Conservation (phyloP, 2,329 filamentous ascomycete species). For the Zymoseptoria ardabiliae region DNA sequence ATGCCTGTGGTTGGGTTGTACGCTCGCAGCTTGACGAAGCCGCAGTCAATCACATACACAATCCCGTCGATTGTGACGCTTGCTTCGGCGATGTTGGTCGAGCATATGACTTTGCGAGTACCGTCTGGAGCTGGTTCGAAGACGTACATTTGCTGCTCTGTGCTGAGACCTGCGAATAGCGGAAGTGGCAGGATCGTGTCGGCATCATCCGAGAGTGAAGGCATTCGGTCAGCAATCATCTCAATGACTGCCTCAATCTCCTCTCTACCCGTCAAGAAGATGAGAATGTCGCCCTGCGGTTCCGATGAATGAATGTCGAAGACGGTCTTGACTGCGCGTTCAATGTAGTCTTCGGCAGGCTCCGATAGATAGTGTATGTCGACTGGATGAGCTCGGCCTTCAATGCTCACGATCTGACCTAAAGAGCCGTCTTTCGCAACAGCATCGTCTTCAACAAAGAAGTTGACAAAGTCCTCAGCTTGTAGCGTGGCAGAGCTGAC, state of each 20-base stretch:
- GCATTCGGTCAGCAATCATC: slow-evolving; percentile 64
- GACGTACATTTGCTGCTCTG: slow-evolving; percentile 89
- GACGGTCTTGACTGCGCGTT: slow-evolving; percentile 72
- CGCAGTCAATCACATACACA: slow-evolving; percentile 81
- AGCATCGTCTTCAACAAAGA: slow-evolving; percentile 53
- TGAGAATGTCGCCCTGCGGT: slow-evolving; percentile 73
- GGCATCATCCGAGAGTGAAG: slow-evolving; percentile 52
- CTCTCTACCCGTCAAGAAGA: slow-evolving; percentile 87
- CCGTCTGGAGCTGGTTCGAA: slow-evolving; percentile 78
- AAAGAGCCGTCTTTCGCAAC: slow-evolving; percentile 23
- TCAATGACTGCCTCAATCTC: slow-evolving; percentile 84
- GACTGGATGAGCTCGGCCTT: slow-evolving; percentile 82
- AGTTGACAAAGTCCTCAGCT: slow-evolving; percentile 74
- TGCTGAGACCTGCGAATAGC: slow-evolving; percentile 80
- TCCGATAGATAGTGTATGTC: slow-evolving; percentile 74
- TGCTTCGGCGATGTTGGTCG: slow-evolving; percentile 94
- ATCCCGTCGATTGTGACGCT: slow-evolving; percentile 92
- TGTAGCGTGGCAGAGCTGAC: slow-evolving; percentile 91
- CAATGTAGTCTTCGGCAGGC: slow-evolving; percentile 78
- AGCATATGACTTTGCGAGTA: slow-evolving; percentile 82
- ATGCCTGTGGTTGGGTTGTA: slow-evolving; percentile 82
- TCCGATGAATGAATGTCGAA: slow-evolving; percentile 83
- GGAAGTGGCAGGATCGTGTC: slow-evolving; percentile 64
- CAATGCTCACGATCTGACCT: slow-evolving; percentile 69
- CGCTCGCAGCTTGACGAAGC: slow-evolving; percentile 81